Conservation (phyloP, 208 protist species). For the Strigomonas culicis region DNA sequence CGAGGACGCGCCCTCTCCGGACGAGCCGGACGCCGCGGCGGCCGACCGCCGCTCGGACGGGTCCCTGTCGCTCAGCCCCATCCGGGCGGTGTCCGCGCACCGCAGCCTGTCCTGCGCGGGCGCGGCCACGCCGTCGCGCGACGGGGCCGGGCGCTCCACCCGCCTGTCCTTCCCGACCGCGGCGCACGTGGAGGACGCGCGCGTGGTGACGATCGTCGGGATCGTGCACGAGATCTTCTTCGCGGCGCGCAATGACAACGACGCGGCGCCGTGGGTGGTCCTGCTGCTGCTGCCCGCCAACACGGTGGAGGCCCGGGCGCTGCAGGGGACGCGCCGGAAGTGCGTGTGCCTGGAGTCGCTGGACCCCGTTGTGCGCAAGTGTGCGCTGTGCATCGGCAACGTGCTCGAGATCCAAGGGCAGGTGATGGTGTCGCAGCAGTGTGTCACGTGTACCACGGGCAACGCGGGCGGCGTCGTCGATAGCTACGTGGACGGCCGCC, state of each 20-base stretch:
- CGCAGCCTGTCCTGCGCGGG: neutral
- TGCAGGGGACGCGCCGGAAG: neutral
- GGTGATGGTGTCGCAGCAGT: neutral
- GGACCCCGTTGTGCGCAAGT: neutral
- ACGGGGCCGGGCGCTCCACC: neutral
- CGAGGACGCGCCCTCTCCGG: neutral
- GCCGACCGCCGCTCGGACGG: neutral
- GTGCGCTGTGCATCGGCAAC: neutral
- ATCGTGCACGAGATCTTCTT: conserved; percentile 45
- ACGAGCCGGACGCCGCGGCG: neutral
- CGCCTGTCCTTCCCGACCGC: conserved; percentile 13
- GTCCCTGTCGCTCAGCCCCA: conserved; percentile 5
- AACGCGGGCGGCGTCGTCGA: neutral
- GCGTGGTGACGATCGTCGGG: conserved; percentile 19
- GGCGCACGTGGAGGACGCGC: conserved; percentile 14
- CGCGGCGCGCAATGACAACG: conserved; percentile 10
- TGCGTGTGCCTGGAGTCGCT: neutral
- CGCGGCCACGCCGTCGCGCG: neutral
- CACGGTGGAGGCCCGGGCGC: neutral
- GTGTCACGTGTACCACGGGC: neutral
- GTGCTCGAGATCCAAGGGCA: conserved; percentile 8
- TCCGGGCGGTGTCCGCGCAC: neutral
- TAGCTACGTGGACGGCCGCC: neutral
- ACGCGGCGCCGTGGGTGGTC: conserved; percentile 28
- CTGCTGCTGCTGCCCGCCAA: conserved; percentile 16